These are phyloP conservation scores for Pleurotus citrinopileatus DNA, from an alignment of 768 basidiomycete species.

Conservation along the genomic window DNA sequence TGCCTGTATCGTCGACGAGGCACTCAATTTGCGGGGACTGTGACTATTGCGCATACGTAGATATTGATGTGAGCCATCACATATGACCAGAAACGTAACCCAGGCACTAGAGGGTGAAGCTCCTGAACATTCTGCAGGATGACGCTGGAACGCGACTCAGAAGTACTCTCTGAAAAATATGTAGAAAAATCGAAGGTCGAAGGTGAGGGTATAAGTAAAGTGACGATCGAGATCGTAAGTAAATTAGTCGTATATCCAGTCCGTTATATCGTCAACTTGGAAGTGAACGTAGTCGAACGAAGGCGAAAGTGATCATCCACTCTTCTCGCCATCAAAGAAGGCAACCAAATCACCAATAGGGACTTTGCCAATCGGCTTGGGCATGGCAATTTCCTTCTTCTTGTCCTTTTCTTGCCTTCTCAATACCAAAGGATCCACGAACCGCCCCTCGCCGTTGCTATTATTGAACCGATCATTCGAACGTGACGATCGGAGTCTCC, in stretches of 20 bases:
- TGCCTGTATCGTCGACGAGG: no score
- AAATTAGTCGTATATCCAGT: neutral
- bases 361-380: conserved; percentile 56
- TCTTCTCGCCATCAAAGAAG: conserved; percentile 68
- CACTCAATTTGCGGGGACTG: no score
- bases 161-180: no score
- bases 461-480: conserved; percentile 35
- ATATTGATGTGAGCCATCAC: no score
- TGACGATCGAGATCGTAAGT: neutral
- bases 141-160: neutral
- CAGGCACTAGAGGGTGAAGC: no score
- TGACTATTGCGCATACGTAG: no score
- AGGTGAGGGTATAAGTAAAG: neutral
- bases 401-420: conserved; percentile 59
- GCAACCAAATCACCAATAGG: conserved; percentile 77
- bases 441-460: conserved; percentile 35
- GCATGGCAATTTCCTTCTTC: conserved; percentile 38
- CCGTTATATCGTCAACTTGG: neutral
- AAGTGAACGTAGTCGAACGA: neutral
- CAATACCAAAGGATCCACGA: conserved; percentile 75
- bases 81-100: no score
- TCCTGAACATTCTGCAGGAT: no score
- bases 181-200: neutral
- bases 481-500: conserved; percentile 29
- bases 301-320: neutral